Evolutionary conservation across 257 asterid genomes (phyloP), one percentile per base, ranked within the genome.

Genomic region (Solanum lycopersicoides): DNA sequence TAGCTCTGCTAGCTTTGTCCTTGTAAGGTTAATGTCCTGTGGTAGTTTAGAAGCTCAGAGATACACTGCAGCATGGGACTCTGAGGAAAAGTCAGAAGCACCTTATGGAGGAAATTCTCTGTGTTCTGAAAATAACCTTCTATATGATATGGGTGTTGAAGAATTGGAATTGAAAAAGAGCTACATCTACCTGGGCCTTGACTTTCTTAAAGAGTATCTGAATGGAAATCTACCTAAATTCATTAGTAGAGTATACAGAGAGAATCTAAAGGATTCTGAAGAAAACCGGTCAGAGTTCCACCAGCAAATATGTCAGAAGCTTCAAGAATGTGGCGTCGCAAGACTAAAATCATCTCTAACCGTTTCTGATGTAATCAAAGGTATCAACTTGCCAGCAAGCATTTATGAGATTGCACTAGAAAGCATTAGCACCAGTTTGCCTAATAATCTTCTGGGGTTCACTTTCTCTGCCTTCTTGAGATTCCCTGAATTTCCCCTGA

Each of bases 41-140:
- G 98, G 99, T 89, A 95, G 91, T 89, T 90, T 96, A 85, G 98
- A 95, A 87, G 92, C 93, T 42, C 95, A 93, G 90, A 91, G 87
- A 90, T 96, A 94, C 88, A 47, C 34, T 68, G 96, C 96, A 9
- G 89, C 84, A 35, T 88, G 93, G 95, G 91, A 92, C 74, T 63
- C 90, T 16, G 90, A 89, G 65, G 88, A 83, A 15, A 20, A 50
- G 88, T 88, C 86, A 2, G 87, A 76, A 86, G 87, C 86, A 87
- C 83, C 90, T 35, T 94, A 93, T 88, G 91, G 88, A 86, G 90
- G 91, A 90, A 88, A 90, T 79, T 79, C 69, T 63, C 50, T 60
- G 80, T n/a, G 73, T 71, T 89, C 82, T 74, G 92, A 90, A 87
- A 90, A 91, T 28, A 89, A 85, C 90, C 92, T 86, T 88, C 90